Evolutionary conservation across 106 monocot genomes (phyloP), one percentile per base, ranked within the genome.

Genomic region (Acanthochlamys bracteata): DNA sequence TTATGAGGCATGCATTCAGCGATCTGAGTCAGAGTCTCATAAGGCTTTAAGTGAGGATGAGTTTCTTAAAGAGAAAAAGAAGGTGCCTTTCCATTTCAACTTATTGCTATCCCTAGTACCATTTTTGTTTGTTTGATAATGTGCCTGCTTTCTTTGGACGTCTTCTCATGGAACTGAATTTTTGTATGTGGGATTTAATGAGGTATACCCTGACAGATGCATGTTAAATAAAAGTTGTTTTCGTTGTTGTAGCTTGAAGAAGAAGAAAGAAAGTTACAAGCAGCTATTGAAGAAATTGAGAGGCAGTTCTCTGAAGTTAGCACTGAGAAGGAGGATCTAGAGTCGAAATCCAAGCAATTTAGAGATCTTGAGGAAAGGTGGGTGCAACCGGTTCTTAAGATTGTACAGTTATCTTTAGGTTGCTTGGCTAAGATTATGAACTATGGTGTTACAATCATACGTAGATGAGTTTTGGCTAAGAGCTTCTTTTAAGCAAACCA

Each of bases 361-460:
- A 81, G 75, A 64, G 86, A 95, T 51, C 59, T 90, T 63, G 86
- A 95, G 69, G 95, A 90, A 66, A 23, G 80, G 94, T 90, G 39
- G 25, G 83, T 72, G 33, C 22, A 76, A 49, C 25, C 42, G 23
- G 33, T 33, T 6, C 33, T 6, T 33, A 33, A 33, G 4, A 33
- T 33, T 33, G 1, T 33, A 33, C 33, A 3, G 33, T 33, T n/a
- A n/a, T n/a, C n/a, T n/a, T n/a, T n/a, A n/a, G n/a, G 33, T 33
- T 33, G 33, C 1, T 33, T 33, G 1, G 6, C 6, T 33, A 3
- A 33, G n/a, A 33, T 33, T 33, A 33, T 33, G 33, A 33, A 33
- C 33, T 33, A 33, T 6, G 6, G 33, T 3, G 33, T 3, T 33
- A 6, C 33, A 3, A 33, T 33, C n/a, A n/a, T n/a, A n/a, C n/a